Evolutionary conservation across 768 basidiomycete species (phyloP).

Genomic region (Mycena crocata): DNA sequence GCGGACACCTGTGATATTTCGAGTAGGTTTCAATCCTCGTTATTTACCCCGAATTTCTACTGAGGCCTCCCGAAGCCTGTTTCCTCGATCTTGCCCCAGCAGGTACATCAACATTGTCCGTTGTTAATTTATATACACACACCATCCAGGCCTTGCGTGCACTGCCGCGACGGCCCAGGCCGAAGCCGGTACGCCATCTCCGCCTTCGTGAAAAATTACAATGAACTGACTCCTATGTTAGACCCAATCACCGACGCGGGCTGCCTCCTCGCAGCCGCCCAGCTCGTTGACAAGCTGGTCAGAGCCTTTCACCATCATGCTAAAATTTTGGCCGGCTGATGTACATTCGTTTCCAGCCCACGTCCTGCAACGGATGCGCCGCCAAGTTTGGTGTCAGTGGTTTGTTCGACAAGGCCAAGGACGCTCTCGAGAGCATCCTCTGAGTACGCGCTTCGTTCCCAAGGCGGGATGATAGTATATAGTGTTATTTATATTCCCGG

Average conservation of each 20-base stretch:
- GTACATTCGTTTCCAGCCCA: background rate
- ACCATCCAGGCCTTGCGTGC: background rate
- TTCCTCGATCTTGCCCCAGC: slow-evolving; percentile 12
- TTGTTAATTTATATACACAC: no score
- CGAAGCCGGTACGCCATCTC: background rate
- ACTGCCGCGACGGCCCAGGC: slow-evolving; percentile 5
- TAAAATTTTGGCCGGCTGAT: no score
- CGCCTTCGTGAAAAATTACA: background rate
- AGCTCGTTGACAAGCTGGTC: slow-evolving; percentile 2
- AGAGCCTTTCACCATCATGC: background rate
- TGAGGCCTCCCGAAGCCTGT: background rate
- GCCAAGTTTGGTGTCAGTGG: slow-evolving; percentile 6
- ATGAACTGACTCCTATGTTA: background rate
- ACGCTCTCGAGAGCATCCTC: slow-evolving; percentile 13
- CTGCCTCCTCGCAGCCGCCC: background rate
- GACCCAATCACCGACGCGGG: slow-evolving; percentile 10
- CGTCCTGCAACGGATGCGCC: slow-evolving; percentile 16
- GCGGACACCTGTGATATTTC: slow-evolving; percentile 11
- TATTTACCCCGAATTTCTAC: background rate
- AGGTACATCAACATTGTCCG: no score
- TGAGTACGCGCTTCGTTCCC: background rate
- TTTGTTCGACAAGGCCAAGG: slow-evolving; percentile 3
- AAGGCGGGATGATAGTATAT: no score
- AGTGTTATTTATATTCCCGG: no score
- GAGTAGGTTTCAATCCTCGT: background rate